These are phyloP conservation scores for Debaryomyces nepalensis DNA, from an alignment of 1,139 yeast genomes.

Conservation along the genomic window DNA sequence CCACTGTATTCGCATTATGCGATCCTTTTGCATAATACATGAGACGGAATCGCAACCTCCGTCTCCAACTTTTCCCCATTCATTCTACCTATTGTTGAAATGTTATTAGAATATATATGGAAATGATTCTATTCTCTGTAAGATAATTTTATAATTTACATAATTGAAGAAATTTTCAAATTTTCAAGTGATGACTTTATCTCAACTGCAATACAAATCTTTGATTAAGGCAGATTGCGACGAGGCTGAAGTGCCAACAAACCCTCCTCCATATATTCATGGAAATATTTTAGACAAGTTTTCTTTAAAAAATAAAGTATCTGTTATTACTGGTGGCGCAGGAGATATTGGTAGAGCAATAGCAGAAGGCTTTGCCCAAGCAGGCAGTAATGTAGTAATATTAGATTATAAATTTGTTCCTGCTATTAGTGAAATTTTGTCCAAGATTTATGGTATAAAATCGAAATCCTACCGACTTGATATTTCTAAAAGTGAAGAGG, in stretches of 20 bases:
- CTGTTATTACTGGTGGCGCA: conserved; percentile 81
- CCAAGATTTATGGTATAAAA: conserved; percentile 65
- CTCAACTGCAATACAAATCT: conserved; percentile 4
- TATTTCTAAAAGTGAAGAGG: conserved; percentile 62
- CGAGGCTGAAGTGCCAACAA: conserved; percentile 24
- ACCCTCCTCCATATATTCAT: conserved; percentile 27
- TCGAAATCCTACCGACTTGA: conserved; percentile 76
- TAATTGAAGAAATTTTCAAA: neutral
- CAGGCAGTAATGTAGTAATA: conserved; percentile 83
- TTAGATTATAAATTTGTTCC: conserved; percentile 60
- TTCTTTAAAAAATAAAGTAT: conserved; percentile 74
- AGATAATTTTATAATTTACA: too few relatives aligned
- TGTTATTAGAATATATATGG: too few relatives aligned
- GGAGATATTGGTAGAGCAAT: conserved; percentile 81
- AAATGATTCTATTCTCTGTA: too few relatives aligned
- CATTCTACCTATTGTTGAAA: too few relatives aligned
- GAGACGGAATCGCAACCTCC: conserved; percentile 4
- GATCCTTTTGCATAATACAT: neutral
- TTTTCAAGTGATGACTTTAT: conserved; percentile 1
- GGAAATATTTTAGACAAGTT: conserved; percentile 50
- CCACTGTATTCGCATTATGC: neutral
- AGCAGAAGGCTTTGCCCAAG: conserved; percentile 82
- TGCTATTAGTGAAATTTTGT: conserved; percentile 54
- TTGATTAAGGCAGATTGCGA: conserved; percentile 2
- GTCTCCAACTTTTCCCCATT: neutral